Conservation (phyloP, 352 stramenopile species). For the Phytopythium mirpurense region DNA sequence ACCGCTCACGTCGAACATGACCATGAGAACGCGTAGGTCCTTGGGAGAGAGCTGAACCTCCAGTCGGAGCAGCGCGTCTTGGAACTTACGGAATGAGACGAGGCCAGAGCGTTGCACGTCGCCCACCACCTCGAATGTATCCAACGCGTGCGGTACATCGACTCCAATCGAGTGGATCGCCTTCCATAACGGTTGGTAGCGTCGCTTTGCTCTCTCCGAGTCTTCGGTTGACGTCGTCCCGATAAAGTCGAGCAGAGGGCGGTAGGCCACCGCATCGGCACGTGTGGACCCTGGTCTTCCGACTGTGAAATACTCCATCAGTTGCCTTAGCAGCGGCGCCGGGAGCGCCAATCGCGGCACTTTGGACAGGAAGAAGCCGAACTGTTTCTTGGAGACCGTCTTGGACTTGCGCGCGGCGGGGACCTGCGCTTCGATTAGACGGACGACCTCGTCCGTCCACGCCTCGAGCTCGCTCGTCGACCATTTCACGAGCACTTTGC, state of each 20-base stretch:
- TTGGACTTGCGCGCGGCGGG: slow-evolving; percentile 20
- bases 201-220: slow-evolving; percentile 18
- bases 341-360: slow-evolving; percentile 33
- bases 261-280: slow-evolving; percentile 25
- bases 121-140: slow-evolving; percentile 35
- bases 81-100: slow-evolving; percentile 43
- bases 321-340: slow-evolving; percentile 25
- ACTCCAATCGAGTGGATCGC: slow-evolving; percentile 21
- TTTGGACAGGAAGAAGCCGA: slow-evolving; percentile 50
- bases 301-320: slow-evolving; percentile 43
- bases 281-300: slow-evolving; percentile 9
- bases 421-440: slow-evolving; percentile 33
- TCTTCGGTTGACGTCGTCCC: slow-evolving; percentile 32
- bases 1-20: slow-evolving; percentile 46
- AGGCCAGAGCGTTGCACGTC: slow-evolving; percentile 38
- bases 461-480: slow-evolving; percentile 30
- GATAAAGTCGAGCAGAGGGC: slow-evolving; percentile 40
- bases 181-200: slow-evolving; percentile 19
- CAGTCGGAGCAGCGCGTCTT: slow-evolving; percentile 28
- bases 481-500: slow-evolving; percentile 35
- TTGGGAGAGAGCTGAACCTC: slow-evolving; percentile 27
- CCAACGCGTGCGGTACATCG: slow-evolving; percentile 22
- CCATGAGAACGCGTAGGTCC: slow-evolving; percentile 38
- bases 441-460: slow-evolving; percentile 25
- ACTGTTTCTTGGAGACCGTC: slow-evolving; percentile 39